Conservation (phyloP, 208 protist genomes). For the Leishmania amazonensis region DNA sequence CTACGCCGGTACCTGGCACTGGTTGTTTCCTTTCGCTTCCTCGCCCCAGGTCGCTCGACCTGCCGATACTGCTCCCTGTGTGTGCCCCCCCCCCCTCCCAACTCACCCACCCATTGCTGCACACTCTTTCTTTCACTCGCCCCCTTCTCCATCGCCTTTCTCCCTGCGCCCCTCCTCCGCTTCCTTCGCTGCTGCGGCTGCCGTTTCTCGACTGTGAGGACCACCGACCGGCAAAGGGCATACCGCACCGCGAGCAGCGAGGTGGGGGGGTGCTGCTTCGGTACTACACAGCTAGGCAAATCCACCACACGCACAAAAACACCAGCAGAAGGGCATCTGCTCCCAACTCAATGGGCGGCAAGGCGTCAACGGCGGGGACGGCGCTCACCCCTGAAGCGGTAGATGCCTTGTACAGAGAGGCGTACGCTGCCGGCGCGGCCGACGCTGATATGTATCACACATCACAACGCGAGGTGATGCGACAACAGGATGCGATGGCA, state of each 20-base stretch:
- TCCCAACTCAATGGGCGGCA: constrained; percentile 13
- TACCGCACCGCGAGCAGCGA: neutral
- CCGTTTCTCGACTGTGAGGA: neutral
- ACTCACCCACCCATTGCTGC: neutral
- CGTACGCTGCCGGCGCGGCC: constrained; percentile 36
- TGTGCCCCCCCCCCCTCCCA: neutral
- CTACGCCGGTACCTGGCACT: neutral
- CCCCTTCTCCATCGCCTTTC: neutral
- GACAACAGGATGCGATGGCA: constrained; percentile 21
- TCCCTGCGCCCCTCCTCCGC: neutral
- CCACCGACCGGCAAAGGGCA: neutral
- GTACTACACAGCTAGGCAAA: neutral
- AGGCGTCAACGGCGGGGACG: constrained; percentile 9
- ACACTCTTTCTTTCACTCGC: neutral
- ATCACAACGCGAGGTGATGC: constrained; percentile 34
- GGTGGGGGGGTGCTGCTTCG: neutral
- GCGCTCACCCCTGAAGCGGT: constrained; percentile 16
- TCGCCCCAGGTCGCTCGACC: neutral
- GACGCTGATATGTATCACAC: constrained; percentile 42
- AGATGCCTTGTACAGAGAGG: constrained; percentile 41
- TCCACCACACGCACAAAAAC: neutral
- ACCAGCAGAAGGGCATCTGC: neutral
- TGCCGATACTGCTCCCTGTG: neutral
- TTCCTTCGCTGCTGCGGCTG: neutral
- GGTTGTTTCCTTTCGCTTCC: neutral